Base-by-base conservation (phyloP, 1,284 basidiomycete species). In the Cutaneotrichosporon sp. region DNA sequence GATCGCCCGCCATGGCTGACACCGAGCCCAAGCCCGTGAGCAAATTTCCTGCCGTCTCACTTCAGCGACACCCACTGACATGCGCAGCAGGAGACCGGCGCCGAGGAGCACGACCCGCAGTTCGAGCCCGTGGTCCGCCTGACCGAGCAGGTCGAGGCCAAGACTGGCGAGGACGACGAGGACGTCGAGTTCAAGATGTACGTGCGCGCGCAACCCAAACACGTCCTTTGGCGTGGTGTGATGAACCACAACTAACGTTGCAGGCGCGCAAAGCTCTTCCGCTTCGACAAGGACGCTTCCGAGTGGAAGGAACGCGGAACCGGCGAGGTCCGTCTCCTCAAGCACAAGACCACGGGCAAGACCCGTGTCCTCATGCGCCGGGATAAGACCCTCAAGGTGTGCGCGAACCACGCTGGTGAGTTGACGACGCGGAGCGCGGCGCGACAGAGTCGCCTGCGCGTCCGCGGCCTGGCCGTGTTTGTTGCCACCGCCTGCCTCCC, bases 371-470 rank as follows among this genome's bases (percentile, higher is more conserved):
- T 99, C 72, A 99, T 99, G 96, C 83, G 96, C 78, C 88, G 96
- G 76, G 96, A 99, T 82, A 97, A 97, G 86, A 98, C 96, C 44
- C 82, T 93, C 77, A 98, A 99, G 78, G 93, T 98, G 75, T 98
- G 96, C 79, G 96, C 96, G 58, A 99, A 99, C 80, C 96, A 98
- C 79, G 79, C 84, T 65, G 83, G 94, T 97, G 70, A 78, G 90
- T 84, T 22, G 12, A 4, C 20, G n/a, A n/a, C n/a, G n/a, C n/a
- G n/a, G n/a, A n/a, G n/a, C n/a, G n/a, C n/a, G n/a, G n/a, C n/a
- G n/a, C n/a, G 34, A n/a, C n/a, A n/a, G n/a, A n/a, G n/a, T n/a
- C n/a, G n/a, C n/a, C n/a, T n/a, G n/a, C n/a, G n/a, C n/a, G n/a
- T n/a, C n/a, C n/a, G n/a, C n/a, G n/a, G n/a, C n/a, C n/a, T n/a